These are phyloP conservation scores for Nakazawaea molendinolei DNA, from an alignment of 805 yeast species.

Conservation along the genomic window DNA sequence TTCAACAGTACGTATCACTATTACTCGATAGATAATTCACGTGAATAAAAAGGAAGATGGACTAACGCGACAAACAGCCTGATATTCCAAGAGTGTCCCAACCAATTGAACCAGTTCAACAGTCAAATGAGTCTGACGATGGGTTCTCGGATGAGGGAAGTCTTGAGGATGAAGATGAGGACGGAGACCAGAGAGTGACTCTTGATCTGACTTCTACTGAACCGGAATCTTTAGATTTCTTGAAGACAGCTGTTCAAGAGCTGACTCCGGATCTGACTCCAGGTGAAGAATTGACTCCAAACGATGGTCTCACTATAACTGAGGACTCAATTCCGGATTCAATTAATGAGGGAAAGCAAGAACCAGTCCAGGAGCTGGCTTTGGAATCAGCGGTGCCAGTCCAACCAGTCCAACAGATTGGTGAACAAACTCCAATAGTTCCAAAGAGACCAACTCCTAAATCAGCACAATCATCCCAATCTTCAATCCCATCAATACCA, in stretches of 20 bases:
- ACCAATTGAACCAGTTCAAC: neutral
- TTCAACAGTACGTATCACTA: conserved; percentile 1
- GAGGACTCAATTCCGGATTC: no score
- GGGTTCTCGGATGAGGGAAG: conserved; percentile 5
- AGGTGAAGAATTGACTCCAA: no score
- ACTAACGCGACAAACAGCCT: no score
- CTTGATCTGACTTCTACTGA: neutral
- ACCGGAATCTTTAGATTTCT: conserved; percentile 1
- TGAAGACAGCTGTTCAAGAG: conserved; percentile 4
- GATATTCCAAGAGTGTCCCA: neutral
- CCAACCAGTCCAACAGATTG: no score
- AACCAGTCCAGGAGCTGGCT: no score
- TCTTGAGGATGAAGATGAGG: neutral
- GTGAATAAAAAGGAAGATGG: no score
- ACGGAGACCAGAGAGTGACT: conserved; percentile 1
- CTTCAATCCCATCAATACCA: neutral
- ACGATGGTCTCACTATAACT: no score
- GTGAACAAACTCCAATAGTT: neutral
- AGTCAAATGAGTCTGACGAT: conserved; percentile 3
- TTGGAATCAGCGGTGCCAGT: no score
- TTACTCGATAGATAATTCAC: no score
- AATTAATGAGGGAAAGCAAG: no score
- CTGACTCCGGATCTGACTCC: no score
- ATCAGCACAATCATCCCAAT: neutral
- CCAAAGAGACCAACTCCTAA: neutral